A percentile compares a stretch with the other conserved stretches of the same genome.
Evolutionary conservation across 2,329 filamentous ascomycete genomes (phyloP).

Genomic region (Sclerotinia glacialis): DNA sequence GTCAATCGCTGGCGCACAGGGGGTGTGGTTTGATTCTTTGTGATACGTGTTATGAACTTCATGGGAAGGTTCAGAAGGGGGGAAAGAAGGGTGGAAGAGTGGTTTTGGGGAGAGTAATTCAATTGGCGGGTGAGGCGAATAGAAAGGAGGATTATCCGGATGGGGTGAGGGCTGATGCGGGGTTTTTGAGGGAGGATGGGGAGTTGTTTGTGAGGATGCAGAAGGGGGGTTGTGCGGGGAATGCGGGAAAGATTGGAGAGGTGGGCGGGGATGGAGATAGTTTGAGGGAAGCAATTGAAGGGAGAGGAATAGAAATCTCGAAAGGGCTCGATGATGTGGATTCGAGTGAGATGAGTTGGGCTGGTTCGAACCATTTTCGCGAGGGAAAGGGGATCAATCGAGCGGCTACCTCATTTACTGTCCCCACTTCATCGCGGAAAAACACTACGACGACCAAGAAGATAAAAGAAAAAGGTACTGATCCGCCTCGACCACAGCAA

Average conservation of each 20-base stretch:
- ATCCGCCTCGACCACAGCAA: background rate
- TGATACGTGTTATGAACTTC: slow-evolving; percentile 22
- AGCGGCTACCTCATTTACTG: background rate
- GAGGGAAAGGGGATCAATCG: background rate
- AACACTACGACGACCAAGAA: background rate
- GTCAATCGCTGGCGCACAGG: background rate
- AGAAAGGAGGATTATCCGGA: slow-evolving; percentile 13
- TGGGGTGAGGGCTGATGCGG: slow-evolving; percentile 18
- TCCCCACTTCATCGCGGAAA: background rate
- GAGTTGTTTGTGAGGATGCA: slow-evolving; percentile 13
- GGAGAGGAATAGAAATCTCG: background rate
- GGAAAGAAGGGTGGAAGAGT: background rate
- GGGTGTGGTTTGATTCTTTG: slow-evolving; percentile 35
- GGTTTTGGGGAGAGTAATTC: background rate
- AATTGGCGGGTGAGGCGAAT: background rate
- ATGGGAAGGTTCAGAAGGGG: slow-evolving; percentile 9
- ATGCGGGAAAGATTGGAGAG: background rate
- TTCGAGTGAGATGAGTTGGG: background rate
- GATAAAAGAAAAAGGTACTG: background rate
- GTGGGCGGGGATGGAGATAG: background rate
- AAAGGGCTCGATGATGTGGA: background rate
- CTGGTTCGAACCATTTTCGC: background rate
- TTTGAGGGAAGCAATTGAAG: background rate
- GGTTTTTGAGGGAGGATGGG: slow-evolving; percentile 15
- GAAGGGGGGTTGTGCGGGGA: background rate